A percentile compares a stretch with the other conserved stretches of the same genome.
Evolutionary conservation across 257 asterid species (phyloP).

Genomic region (Jaltomata sinuosa): DNA sequence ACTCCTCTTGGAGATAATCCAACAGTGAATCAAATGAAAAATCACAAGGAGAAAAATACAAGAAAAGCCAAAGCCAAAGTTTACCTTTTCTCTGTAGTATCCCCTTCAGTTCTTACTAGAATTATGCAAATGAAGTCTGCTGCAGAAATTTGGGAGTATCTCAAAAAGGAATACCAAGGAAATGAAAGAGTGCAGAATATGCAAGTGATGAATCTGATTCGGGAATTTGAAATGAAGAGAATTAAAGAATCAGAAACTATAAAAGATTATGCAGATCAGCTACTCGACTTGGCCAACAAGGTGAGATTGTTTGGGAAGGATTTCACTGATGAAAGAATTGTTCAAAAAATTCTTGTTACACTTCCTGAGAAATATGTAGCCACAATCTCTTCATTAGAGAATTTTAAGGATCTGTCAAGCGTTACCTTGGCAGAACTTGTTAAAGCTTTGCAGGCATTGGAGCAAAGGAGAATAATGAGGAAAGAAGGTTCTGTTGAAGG

Average conservation of each 20-base stretch:
- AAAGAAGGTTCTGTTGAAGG: not conserved
- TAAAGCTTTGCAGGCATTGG: too few species aligned
- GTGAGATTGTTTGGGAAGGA: not conserved
- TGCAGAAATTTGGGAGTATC: not conserved
- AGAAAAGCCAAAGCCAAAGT: not conserved
- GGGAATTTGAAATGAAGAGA: not conserved
- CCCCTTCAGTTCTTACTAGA: not conserved
- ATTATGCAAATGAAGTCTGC: not conserved
- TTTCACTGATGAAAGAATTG: not conserved
- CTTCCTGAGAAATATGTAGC: too few species aligned
- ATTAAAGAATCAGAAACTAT: not conserved
- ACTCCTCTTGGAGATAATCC: not conserved
- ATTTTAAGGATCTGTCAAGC: too few species aligned
- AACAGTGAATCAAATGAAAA: not conserved
- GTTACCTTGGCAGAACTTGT: too few species aligned
- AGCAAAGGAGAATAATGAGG: not conserved
- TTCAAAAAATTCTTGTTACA: not conserved
- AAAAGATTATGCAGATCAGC: too few species aligned
- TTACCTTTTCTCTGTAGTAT: not conserved
- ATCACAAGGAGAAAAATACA: not conserved
- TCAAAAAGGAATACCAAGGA: not conserved
- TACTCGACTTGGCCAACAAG: not conserved
- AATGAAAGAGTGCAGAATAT: not conserved
- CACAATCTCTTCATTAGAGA: too few species aligned
- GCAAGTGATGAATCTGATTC: not conserved